Evolutionary conservation across 2,329 filamentous ascomycete genomes (phyloP), one percentile per base, ranked within the genome.

Genomic region (Colletotrichum costaricense): DNA sequence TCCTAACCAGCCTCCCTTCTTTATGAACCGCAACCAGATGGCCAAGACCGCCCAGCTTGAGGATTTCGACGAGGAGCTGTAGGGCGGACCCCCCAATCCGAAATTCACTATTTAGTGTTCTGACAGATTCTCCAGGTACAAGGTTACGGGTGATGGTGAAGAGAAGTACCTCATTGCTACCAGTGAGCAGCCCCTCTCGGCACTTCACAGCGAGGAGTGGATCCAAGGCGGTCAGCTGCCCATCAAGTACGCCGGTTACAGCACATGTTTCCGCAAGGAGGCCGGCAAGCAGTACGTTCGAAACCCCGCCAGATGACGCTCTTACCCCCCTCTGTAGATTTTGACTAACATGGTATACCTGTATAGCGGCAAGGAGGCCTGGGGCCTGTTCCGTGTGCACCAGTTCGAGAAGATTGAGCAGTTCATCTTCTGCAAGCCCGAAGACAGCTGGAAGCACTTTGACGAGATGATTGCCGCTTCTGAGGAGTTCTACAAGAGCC

Each of bases 371-470:
- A 93, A 95, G 81, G 95, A 99, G 82, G 96, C 96, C 1, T 99
- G 97, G 97, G 97, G 97, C 69, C 95, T 98, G 75, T 99, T 98
- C 90, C 93, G 97, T 76, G 95, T 98, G 33, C 97, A 99, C 83
- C 96, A 99, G 83, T 99, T 98, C 80, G 96, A 98, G 83, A 98
- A 97, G 90, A 90, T 94, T 66, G 93, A 95, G 80, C 94, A 95
- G 85, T 96, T 95, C 80, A 86, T 94, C 73, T 88, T 94, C 78
- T 93, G 93, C 76, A 94, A 97, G 78, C 95, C 95, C 0, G 95
- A 98, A 80, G 92, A 96, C 79, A 97, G 94, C 60, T 98, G 95
- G 95, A 91, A 97, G 81, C 92, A 93, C 73, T 98, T 98, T 78
- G 95, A 99, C 69, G 89, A 93, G 76, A 99, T 99, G 97, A 96